Evolutionary conservation across 805 yeast genomes (phyloP).

Genomic region (Kodamaea leandrae): DNA sequence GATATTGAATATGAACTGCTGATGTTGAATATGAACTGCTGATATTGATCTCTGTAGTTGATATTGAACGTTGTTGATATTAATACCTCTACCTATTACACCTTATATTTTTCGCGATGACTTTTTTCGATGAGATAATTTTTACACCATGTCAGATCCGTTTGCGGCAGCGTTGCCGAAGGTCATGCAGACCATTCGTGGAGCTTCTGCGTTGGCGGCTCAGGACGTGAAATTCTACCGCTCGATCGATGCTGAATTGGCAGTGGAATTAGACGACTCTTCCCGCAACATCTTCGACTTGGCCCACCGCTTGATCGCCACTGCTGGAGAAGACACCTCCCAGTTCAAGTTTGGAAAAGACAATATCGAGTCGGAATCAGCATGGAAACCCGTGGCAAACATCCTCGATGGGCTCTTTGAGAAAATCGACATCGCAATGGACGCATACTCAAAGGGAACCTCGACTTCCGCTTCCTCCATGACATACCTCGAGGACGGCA

Average conservation of each 20-base stretch:
- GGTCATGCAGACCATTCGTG: constrained; percentile 57
- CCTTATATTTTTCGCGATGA: not conserved
- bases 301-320: constrained; percentile 45
- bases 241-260: constrained; percentile 53
- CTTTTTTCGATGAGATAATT: constrained; percentile 1
- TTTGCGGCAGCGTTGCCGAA: constrained; percentile 35
- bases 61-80: too few species aligned
- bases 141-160: not conserved
- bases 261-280: constrained; percentile 36
- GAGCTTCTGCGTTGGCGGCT: constrained; percentile 67
- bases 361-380: constrained; percentile 36
- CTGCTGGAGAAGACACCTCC: constrained; percentile 20
- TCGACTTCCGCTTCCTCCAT: constrained; percentile 15
- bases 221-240: constrained; percentile 78
- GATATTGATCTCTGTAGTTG: too few species aligned
- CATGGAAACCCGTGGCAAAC: constrained; percentile 64
- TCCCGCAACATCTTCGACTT: constrained; percentile 43
- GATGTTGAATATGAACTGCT: too few species aligned
- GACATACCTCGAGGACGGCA: constrained; percentile 52
- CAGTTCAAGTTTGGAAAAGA: constrained; percentile 39
- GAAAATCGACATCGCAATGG: constrained; percentile 68
- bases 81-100: too few species aligned
- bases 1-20: too few species aligned
- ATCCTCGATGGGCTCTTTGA: constrained; percentile 72
- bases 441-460: constrained; percentile 32